Conservation (phyloP, 202 grass and related monocot genomes). For the Musa balbisiana region DNA sequence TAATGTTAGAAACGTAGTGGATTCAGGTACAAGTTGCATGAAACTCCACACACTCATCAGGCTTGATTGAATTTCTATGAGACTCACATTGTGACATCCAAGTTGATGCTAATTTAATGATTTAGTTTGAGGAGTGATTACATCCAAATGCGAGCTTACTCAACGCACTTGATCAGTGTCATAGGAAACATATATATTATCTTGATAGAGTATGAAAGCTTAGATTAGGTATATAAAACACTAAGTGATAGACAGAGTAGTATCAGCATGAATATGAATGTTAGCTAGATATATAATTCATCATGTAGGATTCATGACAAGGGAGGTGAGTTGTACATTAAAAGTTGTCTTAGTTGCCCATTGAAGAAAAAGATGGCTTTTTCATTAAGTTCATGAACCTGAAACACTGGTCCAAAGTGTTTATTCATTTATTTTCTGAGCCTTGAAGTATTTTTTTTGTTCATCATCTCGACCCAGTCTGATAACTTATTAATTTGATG, state of each 20-base stretch:
- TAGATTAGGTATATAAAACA: neutral
- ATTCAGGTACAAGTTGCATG: too few relatives aligned
- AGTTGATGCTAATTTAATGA: neutral
- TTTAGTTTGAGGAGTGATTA: neutral
- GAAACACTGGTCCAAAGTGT: neutral
- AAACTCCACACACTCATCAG: too few relatives aligned
- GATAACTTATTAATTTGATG: too few relatives aligned
- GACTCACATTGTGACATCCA: too few relatives aligned
- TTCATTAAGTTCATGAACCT: too few relatives aligned
- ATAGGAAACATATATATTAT: neutral
- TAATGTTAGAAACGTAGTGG: too few relatives aligned
- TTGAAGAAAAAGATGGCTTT: neutral
- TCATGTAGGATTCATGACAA: neutral
- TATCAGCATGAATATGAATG: neutral
- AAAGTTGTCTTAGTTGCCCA: neutral
- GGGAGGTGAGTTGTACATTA: neutral
- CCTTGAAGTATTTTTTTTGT: too few relatives aligned
- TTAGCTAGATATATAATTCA: neutral
- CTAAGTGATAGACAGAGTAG: neutral
- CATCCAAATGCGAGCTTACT: neutral
- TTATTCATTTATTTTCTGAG: neutral
- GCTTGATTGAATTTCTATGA: too few relatives aligned
- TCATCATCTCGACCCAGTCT: too few relatives aligned
- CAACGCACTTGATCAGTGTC: neutral
- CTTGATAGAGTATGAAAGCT: neutral